These are phyloP conservation scores for Cadophora gregata DNA, from an alignment of 2,329 filamentous ascomycete species.

Conservation along the genomic window DNA sequence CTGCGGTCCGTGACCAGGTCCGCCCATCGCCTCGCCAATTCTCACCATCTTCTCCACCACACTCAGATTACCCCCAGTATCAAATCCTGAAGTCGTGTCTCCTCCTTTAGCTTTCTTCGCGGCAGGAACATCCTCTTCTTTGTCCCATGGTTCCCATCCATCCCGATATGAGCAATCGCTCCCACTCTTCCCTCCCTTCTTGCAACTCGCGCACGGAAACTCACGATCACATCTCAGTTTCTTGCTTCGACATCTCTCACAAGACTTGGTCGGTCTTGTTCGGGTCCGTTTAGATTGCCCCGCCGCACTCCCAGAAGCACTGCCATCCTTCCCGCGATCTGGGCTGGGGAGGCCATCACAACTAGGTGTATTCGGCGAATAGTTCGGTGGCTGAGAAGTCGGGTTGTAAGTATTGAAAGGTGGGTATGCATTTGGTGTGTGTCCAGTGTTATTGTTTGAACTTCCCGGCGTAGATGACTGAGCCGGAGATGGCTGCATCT, in stretches of 20 bases:
- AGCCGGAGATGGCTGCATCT: not conserved
- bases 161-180: constrained; percentile 19
- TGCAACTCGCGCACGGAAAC: constrained; percentile 62
- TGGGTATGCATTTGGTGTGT: not conserved
- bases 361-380: not conserved
- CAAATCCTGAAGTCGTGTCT: not conserved
- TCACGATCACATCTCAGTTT: constrained; percentile 62
- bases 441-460: not conserved
- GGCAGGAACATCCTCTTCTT: constrained; percentile 6
- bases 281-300: constrained; percentile 36
- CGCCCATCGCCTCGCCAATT: not conserved
- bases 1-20: not conserved
- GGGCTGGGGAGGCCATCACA: constrained; percentile 3
- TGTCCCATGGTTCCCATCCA: constrained; percentile 12
- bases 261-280: constrained; percentile 61
- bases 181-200: constrained; percentile 27
- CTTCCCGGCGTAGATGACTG: not conserved
- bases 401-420: not conserved
- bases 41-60: constrained; percentile 14
- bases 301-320: not conserved
- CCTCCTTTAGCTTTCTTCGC: constrained; percentile 19
- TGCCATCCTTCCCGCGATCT: not conserved
- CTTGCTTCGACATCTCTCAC: constrained; percentile 62
- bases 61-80: not conserved
- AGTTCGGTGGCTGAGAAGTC: not conserved